phyloP scores from a whole-genome alignment of 805 yeast species.

The Metschnikowia sp. region DNA sequence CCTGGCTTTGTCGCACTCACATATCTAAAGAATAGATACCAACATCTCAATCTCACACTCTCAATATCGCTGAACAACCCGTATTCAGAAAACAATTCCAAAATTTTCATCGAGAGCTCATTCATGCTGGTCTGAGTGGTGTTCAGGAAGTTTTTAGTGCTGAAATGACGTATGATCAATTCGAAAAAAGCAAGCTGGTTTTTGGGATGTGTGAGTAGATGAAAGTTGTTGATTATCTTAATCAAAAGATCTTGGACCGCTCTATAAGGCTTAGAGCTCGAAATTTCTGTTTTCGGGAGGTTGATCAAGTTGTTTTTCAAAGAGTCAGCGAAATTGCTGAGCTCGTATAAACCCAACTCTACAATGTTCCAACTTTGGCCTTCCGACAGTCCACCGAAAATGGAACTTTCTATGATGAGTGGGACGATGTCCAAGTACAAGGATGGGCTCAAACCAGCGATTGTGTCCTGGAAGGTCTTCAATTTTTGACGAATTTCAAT shows the following conservation, averaged over 20 bases:
- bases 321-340: constrained; percentile 75
- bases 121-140: constrained; percentile 39
- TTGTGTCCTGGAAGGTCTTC: constrained; percentile 79
- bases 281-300: constrained; percentile 61
- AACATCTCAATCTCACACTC: constrained; percentile 77
- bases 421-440: constrained; percentile 60
- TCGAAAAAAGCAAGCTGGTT: constrained; percentile 83
- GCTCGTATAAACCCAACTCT: constrained; percentile 83
- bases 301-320: constrained; percentile 74
- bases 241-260: constrained; percentile 61
- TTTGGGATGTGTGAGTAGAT: constrained; percentile 64
- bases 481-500: constrained; percentile 72
- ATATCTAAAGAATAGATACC: constrained; percentile 87
- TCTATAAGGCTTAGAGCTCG: constrained; percentile 60
- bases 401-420: constrained; percentile 46
- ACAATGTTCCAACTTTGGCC: constrained; percentile 41
- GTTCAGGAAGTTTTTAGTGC: constrained; percentile 42
- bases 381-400: constrained; percentile 12
- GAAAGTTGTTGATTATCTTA: constrained; percentile 42
- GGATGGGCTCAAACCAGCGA: constrained; percentile 54
- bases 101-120: constrained; percentile 51
- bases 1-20: constrained; percentile 69
- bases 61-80: constrained; percentile 76
- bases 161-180: constrained; percentile 73
- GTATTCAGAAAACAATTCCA: constrained; percentile 74